Evolutionary conservation across 345 rosid species (phyloP), one percentile per base, ranked within the genome.

Genomic region (Lepidium didymum): DNA sequence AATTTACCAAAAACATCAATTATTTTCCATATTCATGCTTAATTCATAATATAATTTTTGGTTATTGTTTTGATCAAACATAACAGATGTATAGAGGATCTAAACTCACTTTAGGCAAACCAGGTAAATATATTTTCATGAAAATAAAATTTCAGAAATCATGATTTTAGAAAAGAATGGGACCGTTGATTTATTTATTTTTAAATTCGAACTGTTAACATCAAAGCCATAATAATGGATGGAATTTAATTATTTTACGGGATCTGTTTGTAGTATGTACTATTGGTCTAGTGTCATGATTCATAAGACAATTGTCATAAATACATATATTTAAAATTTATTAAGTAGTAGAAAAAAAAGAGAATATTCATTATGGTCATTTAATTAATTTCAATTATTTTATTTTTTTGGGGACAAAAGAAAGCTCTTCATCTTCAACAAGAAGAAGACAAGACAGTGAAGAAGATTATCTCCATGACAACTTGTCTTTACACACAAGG

Each of bases 21-120:
- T 23, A 1, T 4, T 8, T 13, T 14, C 7, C 12, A 7, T 21
- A 4, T 34, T 8, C 13, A 19, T 43, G 15, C 3, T 49, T 33
- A 6, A 8, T 34, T 62, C 8, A 13, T 38, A 4, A 19, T 13
- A 34, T 1, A 11, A 45, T 10, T 12, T 46, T 35, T 56, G 1
- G 61, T 8, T 10, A 10, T 19, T 74, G 13, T 69, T 72, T 64
- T 42, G 8, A 37, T 15, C 45, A 21, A 13, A 64, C 14, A 10
- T 15, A 21, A 41, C 90, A 92, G 98, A 92, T 92, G 98, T 92
- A 92, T 43, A 81, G 98, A 79, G 86, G 98, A 83, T 87, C 89
- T 84, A 89, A 85, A 70, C 79, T 81, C 66, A 87, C 85, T 64
- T 63, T 84, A 67, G 81, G 82, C n/a, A 80, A 80, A 80, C 88